These are phyloP conservation scores for Phytopythium montanum DNA, from an alignment of 352 stramenopile species.

Conservation along the genomic window DNA sequence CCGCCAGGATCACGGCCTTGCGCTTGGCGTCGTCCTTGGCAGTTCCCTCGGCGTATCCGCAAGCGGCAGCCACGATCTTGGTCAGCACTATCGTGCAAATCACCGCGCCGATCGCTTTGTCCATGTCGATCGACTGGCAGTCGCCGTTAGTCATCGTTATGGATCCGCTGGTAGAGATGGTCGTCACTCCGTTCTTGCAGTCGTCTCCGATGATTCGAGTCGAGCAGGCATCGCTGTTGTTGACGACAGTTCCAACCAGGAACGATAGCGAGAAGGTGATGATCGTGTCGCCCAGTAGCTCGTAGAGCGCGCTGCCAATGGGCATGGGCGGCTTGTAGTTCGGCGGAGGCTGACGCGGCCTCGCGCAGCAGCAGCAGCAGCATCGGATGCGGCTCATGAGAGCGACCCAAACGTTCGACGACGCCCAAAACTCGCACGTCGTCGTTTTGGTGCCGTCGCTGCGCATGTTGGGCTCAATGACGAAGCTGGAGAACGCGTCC, in stretches of 20 bases:
- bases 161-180: neutral
- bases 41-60: neutral
- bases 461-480: neutral
- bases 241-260: neutral
- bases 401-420: neutral
- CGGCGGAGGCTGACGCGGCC: neutral
- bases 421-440: neutral
- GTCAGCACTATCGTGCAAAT: neutral
- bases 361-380: slow-evolving; percentile 3
- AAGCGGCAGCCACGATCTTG: neutral
- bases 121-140: neutral
- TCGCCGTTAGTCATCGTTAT: neutral
- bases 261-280: slow-evolving; percentile 1
- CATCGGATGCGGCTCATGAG: neutral
- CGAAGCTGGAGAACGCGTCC: neutral
- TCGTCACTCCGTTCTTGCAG: neutral
- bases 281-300: neutral
- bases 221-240: neutral
- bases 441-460: neutral
- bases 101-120: neutral
- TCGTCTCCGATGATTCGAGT: neutral
- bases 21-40: neutral
- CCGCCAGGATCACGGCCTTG: neutral
- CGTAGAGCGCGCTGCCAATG: neutral
- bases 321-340: slow-evolving; percentile 2